phyloP scores from a whole-genome alignment of 73 alveolate species.

The Paramecium sexaurelia region DNA sequence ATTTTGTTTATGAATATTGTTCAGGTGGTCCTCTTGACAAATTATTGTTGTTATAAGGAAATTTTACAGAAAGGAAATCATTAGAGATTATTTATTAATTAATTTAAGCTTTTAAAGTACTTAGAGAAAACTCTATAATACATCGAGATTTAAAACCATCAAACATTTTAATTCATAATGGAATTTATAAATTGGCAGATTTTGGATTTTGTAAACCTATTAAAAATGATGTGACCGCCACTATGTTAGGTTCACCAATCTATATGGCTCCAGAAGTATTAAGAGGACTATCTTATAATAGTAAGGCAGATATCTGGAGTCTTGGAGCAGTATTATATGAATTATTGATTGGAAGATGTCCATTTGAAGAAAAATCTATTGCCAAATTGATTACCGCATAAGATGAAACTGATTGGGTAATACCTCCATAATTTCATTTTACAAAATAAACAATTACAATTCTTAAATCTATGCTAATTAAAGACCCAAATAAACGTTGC shows the following conservation, averaged over 20 bases:
- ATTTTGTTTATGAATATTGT: constrained; percentile 66
- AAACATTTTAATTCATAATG: constrained; percentile 61
- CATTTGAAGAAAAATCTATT: constrained; percentile 68
- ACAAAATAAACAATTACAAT: constrained; percentile 32
- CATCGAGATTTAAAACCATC: constrained; percentile 68
- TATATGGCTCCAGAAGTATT: constrained; percentile 69
- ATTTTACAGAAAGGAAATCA: constrained; percentile 58
- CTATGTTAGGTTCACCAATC: constrained; percentile 66
- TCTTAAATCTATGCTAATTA: constrained; percentile 59
- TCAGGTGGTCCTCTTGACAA: constrained; percentile 69
- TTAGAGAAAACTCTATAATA: constrained; percentile 53
- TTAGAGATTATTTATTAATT: constrained; percentile 25
- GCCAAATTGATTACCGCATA: constrained; percentile 58
- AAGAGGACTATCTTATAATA: constrained; percentile 58
- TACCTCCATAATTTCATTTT: constrained; percentile 57
- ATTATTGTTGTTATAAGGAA: constrained; percentile 43
- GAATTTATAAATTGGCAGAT: constrained; percentile 57
- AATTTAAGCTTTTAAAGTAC: constrained; percentile 42
- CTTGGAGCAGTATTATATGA: constrained; percentile 66
- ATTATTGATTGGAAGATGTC: constrained; percentile 58
- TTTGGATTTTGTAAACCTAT: constrained; percentile 68
- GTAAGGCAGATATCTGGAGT: constrained; percentile 71
- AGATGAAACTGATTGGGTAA: constrained; percentile 57
- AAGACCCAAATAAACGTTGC: constrained; percentile 58
- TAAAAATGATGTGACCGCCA: constrained; percentile 63